phyloP scores from a whole-genome alignment of 2,329 filamentous ascomycete genomes.

The Sarocladium strictum region DNA sequence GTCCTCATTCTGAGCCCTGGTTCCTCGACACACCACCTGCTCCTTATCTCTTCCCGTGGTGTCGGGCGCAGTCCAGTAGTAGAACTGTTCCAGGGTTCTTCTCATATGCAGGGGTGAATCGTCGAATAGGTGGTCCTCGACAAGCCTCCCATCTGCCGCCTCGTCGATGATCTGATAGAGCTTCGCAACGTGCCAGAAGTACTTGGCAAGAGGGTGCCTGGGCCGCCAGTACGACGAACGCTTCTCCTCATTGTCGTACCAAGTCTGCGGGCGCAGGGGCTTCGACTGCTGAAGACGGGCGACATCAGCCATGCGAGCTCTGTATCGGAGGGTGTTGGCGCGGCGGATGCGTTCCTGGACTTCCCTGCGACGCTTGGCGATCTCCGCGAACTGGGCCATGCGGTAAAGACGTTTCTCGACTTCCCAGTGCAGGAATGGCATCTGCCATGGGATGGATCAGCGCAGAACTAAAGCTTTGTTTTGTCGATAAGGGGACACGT shows the following conservation, averaged over 20 bases:
- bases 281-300: constrained; percentile 10
- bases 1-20: constrained; percentile 15
- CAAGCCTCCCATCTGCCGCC: constrained; percentile 14
- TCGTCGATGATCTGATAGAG: constrained; percentile 15
- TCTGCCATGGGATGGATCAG: constrained; percentile 7
- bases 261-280: constrained; percentile 6
- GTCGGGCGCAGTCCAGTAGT: constrained; percentile 28
- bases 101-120: constrained; percentile 23
- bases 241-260: constrained; percentile 9
- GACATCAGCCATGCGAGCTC: constrained; percentile 11
- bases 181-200: constrained; percentile 16
- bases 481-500: background rate
- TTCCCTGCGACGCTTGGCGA: constrained; percentile 14
- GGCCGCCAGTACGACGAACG: constrained; percentile 11
- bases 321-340: constrained; percentile 12
- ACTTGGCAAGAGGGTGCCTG: constrained; percentile 14
- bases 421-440: constrained; percentile 17
- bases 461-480: background rate
- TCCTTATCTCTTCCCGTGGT: constrained; percentile 25
- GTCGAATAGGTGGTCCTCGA: constrained; percentile 19
- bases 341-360: constrained; percentile 11
- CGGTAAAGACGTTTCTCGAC: constrained; percentile 15
- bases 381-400: constrained; percentile 15
- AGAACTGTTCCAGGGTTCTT: constrained; percentile 30
- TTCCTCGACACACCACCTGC: constrained; percentile 21